Evolutionary conservation across 176 grass and related monocot species (phyloP).

Genomic region (Carex parvula): DNA sequence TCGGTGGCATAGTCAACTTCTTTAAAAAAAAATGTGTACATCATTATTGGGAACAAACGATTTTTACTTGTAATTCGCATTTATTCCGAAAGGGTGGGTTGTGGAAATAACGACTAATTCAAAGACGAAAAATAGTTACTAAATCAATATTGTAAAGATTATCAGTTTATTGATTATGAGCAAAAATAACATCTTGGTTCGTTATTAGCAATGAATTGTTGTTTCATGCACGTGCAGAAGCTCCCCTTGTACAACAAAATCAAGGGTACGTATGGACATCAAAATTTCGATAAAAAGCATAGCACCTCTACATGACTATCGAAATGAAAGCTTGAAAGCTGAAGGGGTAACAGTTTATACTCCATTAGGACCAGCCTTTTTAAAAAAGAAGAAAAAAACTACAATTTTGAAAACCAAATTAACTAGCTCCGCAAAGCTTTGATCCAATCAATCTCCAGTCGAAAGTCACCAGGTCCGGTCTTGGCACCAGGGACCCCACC

Average conservation of each 20-base stretch:
- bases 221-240: neutral
- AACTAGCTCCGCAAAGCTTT: conserved; percentile 59
- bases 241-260: neutral
- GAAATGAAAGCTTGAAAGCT: neutral
- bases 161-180: neutral
- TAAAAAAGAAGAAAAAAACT: neutral
- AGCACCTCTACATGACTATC: neutral
- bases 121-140: no score
- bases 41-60: no score
- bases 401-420: conserved; percentile 7
- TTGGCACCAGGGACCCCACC: conserved; percentile 73
- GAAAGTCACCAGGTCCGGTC: conserved; percentile 71
- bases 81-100: no score
- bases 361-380: neutral
- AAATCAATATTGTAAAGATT: no score
- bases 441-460: conserved; percentile 85
- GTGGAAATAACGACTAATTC: no score
- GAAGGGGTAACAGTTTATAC: neutral
- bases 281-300: neutral
- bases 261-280: neutral
- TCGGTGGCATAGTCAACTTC: no score
- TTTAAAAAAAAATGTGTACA: no score
- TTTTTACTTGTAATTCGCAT: no score
- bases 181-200: neutral
- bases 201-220: neutral